These are phyloP conservation scores for Lecanicillium sp. DNA, from an alignment of 2,329 filamentous ascomycete genomes.

Conservation along the genomic window DNA sequence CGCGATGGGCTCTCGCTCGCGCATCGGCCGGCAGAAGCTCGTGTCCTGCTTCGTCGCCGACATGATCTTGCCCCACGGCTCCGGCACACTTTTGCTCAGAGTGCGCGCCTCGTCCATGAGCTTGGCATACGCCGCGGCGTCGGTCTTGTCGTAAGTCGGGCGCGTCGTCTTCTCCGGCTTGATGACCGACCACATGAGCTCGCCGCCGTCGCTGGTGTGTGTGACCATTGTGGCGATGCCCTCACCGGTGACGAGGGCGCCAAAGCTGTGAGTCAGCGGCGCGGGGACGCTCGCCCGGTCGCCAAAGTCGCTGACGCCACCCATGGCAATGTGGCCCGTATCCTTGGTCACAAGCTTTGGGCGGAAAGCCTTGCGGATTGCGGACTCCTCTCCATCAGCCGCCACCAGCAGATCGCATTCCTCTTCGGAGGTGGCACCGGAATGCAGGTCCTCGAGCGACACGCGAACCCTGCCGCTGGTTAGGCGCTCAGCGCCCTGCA, in stretches of 20 bases:
- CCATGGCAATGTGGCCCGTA: conserved; percentile 29
- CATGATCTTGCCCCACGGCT: conserved; percentile 32
- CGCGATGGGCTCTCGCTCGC: conserved; percentile 36
- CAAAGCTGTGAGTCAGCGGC: conserved; percentile 29
- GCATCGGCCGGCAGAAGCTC: conserved; percentile 31
- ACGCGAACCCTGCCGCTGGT: conserved; percentile 8
- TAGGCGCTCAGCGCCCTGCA: not conserved
- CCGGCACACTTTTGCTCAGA: conserved; percentile 26
- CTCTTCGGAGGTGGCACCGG: not conserved
- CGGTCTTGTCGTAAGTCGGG: conserved; percentile 10
- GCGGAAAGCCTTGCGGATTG: conserved; percentile 28
- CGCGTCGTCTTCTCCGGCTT: conserved; percentile 19
- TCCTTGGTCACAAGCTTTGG: conserved; percentile 30
- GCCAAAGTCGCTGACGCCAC: conserved; percentile 28
- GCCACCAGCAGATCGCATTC: conserved; percentile 34
- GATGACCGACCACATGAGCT: conserved; percentile 34
- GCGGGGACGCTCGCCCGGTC: conserved; percentile 22
- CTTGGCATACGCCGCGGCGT: conserved; percentile 18
- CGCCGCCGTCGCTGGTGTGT: conserved; percentile 30
- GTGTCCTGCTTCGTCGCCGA: conserved; percentile 29
- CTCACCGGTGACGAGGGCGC: conserved; percentile 26
- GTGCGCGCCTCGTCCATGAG: conserved; percentile 26
- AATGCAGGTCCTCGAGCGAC: not conserved
- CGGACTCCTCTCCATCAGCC: conserved; percentile 35
- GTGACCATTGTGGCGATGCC: conserved; percentile 34